phyloP scores from a whole-genome alignment of 2,329 filamentous ascomycete genomes.

The Rugonectria rugulosa region DNA sequence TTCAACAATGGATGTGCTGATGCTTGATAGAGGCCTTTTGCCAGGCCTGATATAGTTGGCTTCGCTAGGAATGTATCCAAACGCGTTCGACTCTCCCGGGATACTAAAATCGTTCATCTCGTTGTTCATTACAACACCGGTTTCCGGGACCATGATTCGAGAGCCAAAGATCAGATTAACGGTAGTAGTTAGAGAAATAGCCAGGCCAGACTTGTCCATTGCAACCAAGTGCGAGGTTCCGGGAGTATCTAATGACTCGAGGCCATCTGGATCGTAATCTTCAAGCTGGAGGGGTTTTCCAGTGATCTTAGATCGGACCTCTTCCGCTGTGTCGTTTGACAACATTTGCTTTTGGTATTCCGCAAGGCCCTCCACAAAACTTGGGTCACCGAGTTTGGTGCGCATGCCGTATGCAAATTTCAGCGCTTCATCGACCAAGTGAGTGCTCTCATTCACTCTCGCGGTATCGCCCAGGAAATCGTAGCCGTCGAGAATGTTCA shows the following conservation, averaged over 20 bases:
- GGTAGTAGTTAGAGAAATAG: slow-evolving; percentile 81
- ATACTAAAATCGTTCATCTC: slow-evolving; percentile 79
- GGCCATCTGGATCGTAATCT: slow-evolving; percentile 55
- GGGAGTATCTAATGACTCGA: slow-evolving; percentile 64
- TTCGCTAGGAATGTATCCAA: slow-evolving; percentile 78
- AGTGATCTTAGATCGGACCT: slow-evolving; percentile 56
- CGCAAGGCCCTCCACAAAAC: slow-evolving; percentile 68
- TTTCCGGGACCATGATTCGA: slow-evolving; percentile 79
- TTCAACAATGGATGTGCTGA: slow-evolving; percentile 80
- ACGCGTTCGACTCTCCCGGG: slow-evolving; percentile 73
- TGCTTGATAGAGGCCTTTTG: slow-evolving; percentile 81
- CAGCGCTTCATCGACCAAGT: slow-evolving; percentile 84
- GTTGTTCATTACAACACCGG: slow-evolving; percentile 76
- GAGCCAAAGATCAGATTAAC: slow-evolving; percentile 84
- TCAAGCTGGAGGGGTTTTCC: slow-evolving; percentile 50
- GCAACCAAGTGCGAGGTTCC: slow-evolving; percentile 74
- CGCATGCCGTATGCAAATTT: slow-evolving; percentile 82
- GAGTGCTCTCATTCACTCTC: slow-evolving; percentile 69
- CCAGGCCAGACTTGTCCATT: slow-evolving; percentile 73
- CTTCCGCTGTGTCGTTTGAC: slow-evolving; percentile 65
- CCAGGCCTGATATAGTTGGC: slow-evolving; percentile 79
- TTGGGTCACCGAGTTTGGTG: slow-evolving; percentile 77
- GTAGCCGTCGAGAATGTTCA: slow-evolving; percentile 81
- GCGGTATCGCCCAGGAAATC: slow-evolving; percentile 65
- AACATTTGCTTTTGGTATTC: slow-evolving; percentile 70